These are phyloP conservation scores for Diutina pseudorugosa DNA, from an alignment of 1,139 yeast genomes.

Conservation along the genomic window DNA sequence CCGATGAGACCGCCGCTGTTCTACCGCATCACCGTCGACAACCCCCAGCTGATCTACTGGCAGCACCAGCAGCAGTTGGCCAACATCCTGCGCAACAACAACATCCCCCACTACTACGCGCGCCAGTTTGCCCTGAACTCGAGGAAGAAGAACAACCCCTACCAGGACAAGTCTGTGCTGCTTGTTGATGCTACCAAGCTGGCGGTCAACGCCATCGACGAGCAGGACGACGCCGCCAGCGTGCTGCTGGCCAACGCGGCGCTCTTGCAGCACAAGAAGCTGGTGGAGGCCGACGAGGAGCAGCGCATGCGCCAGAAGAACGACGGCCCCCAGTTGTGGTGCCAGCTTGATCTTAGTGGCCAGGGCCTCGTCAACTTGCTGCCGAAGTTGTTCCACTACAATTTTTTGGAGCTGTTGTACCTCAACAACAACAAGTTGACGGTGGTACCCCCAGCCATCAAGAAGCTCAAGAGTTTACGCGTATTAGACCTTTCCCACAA, in stretches of 20 bases:
- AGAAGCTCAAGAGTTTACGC: conserved; percentile 59
- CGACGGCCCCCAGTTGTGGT: conserved; percentile 79
- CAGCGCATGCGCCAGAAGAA: conserved; percentile 61
- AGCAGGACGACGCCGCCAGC: conserved; percentile 20
- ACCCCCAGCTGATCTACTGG: conserved; percentile 57
- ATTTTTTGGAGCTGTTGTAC: conserved; percentile 77
- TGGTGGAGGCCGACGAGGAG: conserved; percentile 64
- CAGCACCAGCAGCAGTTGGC: conserved; percentile 78
- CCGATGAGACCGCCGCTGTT: conserved; percentile 7
- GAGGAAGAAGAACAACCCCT: conserved; percentile 35
- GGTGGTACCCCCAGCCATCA: conserved; percentile 55
- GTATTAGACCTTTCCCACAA: conserved; percentile 82
- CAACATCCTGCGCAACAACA: conserved; percentile 60
- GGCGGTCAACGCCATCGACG: conserved; percentile 32
- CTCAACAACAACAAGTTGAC: conserved; percentile 77
- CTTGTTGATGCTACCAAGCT: conserved; percentile 46
- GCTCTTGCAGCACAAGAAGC: conserved; percentile 51
- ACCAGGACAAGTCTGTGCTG: conserved; percentile 28
- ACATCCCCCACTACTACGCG: conserved; percentile 79
- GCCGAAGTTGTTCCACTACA: conserved; percentile 67
- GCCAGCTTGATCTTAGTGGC: conserved; percentile 85
- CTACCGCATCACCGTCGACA: conserved; percentile 28
- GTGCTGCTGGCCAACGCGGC: conserved; percentile 18
- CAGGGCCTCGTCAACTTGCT: conserved; percentile 68
- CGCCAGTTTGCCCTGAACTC: conserved; percentile 84